These are phyloP conservation scores for Candida yuanshanica DNA, from an alignment of 805 yeast species.

Conservation along the genomic window DNA sequence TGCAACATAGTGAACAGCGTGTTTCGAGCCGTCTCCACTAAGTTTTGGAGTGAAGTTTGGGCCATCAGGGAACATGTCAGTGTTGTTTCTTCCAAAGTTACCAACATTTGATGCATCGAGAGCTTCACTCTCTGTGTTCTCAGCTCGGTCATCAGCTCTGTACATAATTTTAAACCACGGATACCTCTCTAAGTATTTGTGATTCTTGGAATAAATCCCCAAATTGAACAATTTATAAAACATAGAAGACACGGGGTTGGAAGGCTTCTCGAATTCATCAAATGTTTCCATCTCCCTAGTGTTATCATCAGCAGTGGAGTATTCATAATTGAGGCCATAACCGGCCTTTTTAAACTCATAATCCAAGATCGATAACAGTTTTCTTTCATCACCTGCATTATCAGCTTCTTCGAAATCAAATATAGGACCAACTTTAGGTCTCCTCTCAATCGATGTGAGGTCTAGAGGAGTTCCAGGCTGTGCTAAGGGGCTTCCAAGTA, in stretches of 20 bases:
- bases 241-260: background rate
- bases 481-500: conserved; percentile 17
- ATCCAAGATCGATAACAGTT: conserved; percentile 15
- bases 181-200: conserved; percentile 4
- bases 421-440: conserved; percentile 9
- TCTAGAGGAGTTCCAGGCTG: conserved; percentile 17
- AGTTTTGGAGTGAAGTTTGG: background rate
- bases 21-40: background rate
- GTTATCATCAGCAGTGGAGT: background rate
- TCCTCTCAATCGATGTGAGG: conserved; percentile 14
- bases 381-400: conserved; percentile 16
- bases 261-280: conserved; percentile 1
- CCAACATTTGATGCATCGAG: background rate
- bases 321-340: conserved; percentile 4
- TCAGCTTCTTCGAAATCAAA: conserved; percentile 2
- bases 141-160: conserved; percentile 8
- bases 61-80: conserved; percentile 8
- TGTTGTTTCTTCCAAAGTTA: conserved; percentile 7
- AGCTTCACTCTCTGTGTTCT: background rate
- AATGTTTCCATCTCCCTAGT: background rate
- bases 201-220: conserved; percentile 5
- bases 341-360: conserved; percentile 17
- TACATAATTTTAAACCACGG: conserved; percentile 19
- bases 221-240: conserved; percentile 7
- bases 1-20: conserved; percentile 1